Base-by-base conservation (phyloP, 1,284 basidiomycete genomes). In the Entoloma clypeatum region DNA sequence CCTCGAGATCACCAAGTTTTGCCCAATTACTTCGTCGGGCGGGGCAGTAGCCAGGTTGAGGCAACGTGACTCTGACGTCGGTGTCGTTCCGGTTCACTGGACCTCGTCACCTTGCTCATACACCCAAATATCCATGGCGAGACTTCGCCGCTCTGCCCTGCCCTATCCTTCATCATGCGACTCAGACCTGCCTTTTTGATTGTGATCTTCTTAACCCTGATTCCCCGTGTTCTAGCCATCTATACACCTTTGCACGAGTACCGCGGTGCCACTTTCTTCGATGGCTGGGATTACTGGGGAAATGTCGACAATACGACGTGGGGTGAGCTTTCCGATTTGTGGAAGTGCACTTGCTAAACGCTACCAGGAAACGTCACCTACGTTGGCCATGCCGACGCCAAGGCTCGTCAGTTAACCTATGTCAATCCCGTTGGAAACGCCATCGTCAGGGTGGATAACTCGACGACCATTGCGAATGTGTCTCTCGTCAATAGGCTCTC, bases 361-460 rank as follows among this genome's bases (percentile, higher is more conserved):
- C 5, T 31, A 14, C 10, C 41, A 77, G 77, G 77, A 26, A 70
- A 79, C 49, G 74, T 77, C 2, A 71, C 68, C 36, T 79, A 68
- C 61, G 56, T 76, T 16, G 67, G 72, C 51, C 57, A 62, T 46
- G 57, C 60, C 4, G 58, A 60, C 27, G 78, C 79, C 2, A 55
- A 55, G 14, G 27, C 62, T 8, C 57, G 68, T 43, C 55, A 61
- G 14, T 62, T 85, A n/a, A 71, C 76, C 3, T 81, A 73, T 52
- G 58, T 80, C 33, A 76, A 81, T 53, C 54, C 53, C 19, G 67
- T 64, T 3, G 76, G 77, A 5, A 67, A 75, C 45, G 79, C 75
- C 1, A 70, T 86, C 47, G 65, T 86, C 40, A 67, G 61, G 48
- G 79, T 81, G 10, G 80, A 81, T 57, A 79, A 81, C 51, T 61